Evolutionary conservation across 805 yeast species (phyloP).

Genomic region (Metschnikowia aberdeeniae): DNA sequence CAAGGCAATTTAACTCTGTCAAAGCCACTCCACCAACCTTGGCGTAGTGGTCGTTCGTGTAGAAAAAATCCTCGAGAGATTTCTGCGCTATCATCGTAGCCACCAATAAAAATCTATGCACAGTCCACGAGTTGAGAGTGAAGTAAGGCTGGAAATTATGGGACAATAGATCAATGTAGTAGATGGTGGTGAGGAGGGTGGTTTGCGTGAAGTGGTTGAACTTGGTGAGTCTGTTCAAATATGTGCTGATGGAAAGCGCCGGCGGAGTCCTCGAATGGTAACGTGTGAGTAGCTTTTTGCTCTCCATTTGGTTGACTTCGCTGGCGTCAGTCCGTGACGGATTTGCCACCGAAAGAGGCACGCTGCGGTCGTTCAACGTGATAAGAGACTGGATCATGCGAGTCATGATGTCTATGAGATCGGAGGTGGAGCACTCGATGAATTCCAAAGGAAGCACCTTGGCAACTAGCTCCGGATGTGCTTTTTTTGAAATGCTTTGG

Average conservation of each 20-base stretch:
- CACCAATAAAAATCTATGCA: constrained; percentile 84
- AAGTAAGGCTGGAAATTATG: constrained; percentile 70
- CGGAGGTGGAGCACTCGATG: constrained; percentile 64
- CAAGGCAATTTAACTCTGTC: constrained; percentile 79
- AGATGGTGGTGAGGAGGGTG: constrained; percentile 75
- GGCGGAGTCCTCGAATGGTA: constrained; percentile 96
- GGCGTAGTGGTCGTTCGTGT: constrained; percentile 90
- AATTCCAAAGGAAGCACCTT: constrained; percentile 46
- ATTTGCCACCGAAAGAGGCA: constrained; percentile 29
- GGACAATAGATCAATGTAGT: constrained; percentile 82
- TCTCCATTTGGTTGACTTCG: constrained; percentile 21
- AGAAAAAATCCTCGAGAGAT: constrained; percentile 89
- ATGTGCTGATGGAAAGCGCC: constrained; percentile 72
- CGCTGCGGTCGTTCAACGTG: constrained; percentile 62
- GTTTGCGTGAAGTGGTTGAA: constrained; percentile 85
- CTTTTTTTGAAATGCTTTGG: constrained; percentile 10
- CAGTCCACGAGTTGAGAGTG: constrained; percentile 85
- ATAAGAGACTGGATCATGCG: constrained; percentile 79
- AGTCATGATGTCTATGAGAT: constrained; percentile 65
- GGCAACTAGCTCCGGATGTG: constrained; percentile 13
- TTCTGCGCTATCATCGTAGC: constrained; percentile 90
- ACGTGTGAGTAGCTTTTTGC: constrained; percentile 54
- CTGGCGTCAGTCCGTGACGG: constrained; percentile 19
- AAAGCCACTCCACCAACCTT: constrained; percentile 91
- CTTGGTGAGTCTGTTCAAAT: constrained; percentile 64